Conservation (phyloP, 2,329 filamentous ascomycete species). For the Tolypocladium sp. region DNA sequence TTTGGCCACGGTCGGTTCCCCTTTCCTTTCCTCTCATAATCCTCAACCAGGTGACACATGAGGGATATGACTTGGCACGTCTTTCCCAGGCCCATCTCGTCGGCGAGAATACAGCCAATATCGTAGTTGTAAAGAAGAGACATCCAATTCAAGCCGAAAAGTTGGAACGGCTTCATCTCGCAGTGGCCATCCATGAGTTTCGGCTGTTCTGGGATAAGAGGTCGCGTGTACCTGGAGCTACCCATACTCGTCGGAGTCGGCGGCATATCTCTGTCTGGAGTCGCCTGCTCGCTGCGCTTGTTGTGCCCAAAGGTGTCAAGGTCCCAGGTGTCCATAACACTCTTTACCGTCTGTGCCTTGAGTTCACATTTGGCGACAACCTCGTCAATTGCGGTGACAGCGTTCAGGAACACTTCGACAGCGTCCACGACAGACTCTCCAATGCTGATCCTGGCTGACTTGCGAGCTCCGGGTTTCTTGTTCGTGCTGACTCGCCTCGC, state of each 20-base stretch:
- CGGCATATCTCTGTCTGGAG: slow-evolving; percentile 25
- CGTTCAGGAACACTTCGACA: slow-evolving; percentile 63
- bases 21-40: slow-evolving; percentile 28
- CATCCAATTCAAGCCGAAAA: slow-evolving; percentile 94
- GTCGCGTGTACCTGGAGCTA: slow-evolving; percentile 22
- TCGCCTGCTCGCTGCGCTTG: slow-evolving; percentile 20
- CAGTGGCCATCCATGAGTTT: slow-evolving; percentile 66
- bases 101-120: slow-evolving; percentile 83
- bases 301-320: slow-evolving; percentile 36
- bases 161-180: slow-evolving; percentile 82
- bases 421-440: slow-evolving; percentile 43
- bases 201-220: slow-evolving; percentile 55
- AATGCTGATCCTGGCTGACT: slow-evolving; percentile 35
- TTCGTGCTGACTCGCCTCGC: slow-evolving; percentile 55
- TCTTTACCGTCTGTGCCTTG: slow-evolving; percentile 50
- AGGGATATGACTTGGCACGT: slow-evolving; percentile 95
- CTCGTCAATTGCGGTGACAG: slow-evolving; percentile 75
- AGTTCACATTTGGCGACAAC: slow-evolving; percentile 69
- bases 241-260: slow-evolving; percentile 32
- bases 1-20: slow-evolving; percentile 52
- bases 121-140: slow-evolving; percentile 69
- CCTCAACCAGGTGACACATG: slow-evolving; percentile 71
- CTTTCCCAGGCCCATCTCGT: slow-evolving; percentile 96
- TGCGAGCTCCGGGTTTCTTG: slow-evolving; percentile 37
- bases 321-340: slow-evolving; percentile 37